Evolutionary conservation across 1,284 basidiomycete genomes (phyloP).

Genomic region (Golubevia sp.): DNA sequence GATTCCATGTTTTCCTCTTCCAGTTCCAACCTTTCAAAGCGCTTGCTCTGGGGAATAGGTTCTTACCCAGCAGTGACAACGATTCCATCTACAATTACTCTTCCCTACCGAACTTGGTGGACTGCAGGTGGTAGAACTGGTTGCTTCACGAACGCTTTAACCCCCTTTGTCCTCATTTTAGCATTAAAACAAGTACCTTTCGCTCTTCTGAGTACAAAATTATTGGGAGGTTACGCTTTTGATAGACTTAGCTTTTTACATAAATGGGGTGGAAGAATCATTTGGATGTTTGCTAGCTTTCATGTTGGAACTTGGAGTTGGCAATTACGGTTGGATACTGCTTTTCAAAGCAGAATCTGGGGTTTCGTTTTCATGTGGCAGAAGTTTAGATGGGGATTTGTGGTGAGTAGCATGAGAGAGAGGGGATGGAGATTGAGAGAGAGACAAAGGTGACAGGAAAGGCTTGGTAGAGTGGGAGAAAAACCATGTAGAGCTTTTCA

Average conservation of each 20-base stretch:
- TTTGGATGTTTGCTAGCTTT: conserved; percentile 53
- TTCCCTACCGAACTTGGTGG: conserved; percentile 60
- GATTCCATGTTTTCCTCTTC: not conserved
- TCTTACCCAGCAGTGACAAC: conserved; percentile 34
- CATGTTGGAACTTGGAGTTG: conserved; percentile 53
- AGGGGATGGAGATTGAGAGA: too few species aligned
- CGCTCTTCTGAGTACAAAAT: conserved; percentile 40
- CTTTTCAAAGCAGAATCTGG: conserved; percentile 36
- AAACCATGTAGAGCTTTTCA: too few species aligned
- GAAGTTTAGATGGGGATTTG: conserved; percentile 56
- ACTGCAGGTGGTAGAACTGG: conserved; percentile 49
- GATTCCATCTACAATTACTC: conserved; percentile 24
- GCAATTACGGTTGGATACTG: conserved; percentile 40
- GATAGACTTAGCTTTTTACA: conserved; percentile 52
- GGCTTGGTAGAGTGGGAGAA: too few species aligned
- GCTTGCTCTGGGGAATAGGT: conserved; percentile 46
- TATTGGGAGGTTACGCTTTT: conserved; percentile 46
- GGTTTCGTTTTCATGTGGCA: conserved; percentile 39
- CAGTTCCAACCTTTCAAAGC: conserved; percentile 6
- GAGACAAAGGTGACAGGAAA: too few species aligned
- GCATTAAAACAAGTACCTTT: conserved; percentile 57
- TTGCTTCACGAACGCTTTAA: conserved; percentile 50
- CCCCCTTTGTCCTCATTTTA: conserved; percentile 52
- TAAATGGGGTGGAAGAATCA: conserved; percentile 51
- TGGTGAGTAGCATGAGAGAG: conserved; percentile 9